Conservation (phyloP, 2,329 filamentous ascomycete species). For the Calycina marina region DNA sequence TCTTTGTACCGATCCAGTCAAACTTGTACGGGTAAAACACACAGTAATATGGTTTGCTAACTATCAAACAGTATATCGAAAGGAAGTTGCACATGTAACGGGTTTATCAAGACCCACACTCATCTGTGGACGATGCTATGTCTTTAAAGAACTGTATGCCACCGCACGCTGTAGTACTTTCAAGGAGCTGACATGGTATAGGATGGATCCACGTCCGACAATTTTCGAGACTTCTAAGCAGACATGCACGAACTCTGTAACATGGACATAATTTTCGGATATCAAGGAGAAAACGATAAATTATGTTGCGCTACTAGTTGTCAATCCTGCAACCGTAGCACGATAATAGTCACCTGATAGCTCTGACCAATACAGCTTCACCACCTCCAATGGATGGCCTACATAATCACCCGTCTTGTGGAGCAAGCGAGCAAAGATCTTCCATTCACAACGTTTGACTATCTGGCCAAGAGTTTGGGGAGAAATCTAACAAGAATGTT, state of each 20-base stretch:
- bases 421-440: constrained; percentile 18
- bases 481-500: constrained; percentile 37
- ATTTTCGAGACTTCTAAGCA: constrained; percentile 27
- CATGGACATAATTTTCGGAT: constrained; percentile 29
- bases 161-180: constrained; percentile 41
- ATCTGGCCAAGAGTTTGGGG: constrained; percentile 32
- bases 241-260: constrained; percentile 30
- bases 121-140: constrained; percentile 27
- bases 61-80: background rate
- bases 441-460: constrained; percentile 31
- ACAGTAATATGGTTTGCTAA: background rate
- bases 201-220: constrained; percentile 1
- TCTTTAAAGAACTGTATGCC: constrained; percentile 39
- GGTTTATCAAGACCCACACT: background rate
- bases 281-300: constrained; percentile 27
- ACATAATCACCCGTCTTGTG: background rate
- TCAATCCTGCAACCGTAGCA: background rate
- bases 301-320: background rate
- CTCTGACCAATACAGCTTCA: background rate
- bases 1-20: background rate
- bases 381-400: constrained; percentile 1
- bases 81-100: background rate
- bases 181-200: background rate
- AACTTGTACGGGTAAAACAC: background rate
- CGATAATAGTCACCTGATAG: background rate